These are phyloP conservation scores for Cochlearia excelsa DNA, from an alignment of 345 rosid species.

Conservation along the genomic window DNA sequence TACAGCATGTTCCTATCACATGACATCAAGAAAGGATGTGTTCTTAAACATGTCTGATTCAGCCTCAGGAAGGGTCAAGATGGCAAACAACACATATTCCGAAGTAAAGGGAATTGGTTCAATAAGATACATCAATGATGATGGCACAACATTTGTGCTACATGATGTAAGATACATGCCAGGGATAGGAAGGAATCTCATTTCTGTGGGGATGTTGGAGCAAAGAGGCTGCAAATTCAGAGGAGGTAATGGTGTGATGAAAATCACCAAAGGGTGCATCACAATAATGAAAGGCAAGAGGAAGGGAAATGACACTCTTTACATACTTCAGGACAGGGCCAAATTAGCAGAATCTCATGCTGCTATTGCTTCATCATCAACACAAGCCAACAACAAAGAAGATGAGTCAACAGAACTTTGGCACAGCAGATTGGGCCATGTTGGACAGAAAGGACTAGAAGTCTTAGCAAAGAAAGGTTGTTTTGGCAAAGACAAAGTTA, in stretches of 20 bases:
- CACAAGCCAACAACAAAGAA: too few species aligned
- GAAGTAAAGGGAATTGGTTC: neutral
- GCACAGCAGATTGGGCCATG: neutral
- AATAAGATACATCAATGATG: neutral
- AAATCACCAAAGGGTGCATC: neutral
- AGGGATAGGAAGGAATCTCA: neutral
- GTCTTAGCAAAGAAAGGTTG: neutral
- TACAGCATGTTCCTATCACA: too few species aligned
- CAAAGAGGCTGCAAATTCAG: neutral
- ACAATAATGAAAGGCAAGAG: neutral
- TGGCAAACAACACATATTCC: too few species aligned
- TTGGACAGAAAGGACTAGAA: neutral
- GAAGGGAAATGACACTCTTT: neutral
- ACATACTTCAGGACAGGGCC: neutral
- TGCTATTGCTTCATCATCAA: too few species aligned
- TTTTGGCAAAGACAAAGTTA: neutral
- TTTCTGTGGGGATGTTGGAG: neutral
- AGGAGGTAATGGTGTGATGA: too few species aligned
- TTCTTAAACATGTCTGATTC: too few species aligned
- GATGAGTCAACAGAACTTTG: neutral
- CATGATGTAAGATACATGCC: neutral
- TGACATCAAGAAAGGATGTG: too few species aligned
- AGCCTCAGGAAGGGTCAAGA: too few species aligned
- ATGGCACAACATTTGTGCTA: neutral
- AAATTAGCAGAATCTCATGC: neutral